A percentile compares a stretch with the other conserved stretches of the same genome.
These are phyloP conservation scores for Pholiota molesta DNA, from an alignment of 768 basidiomycete species.

Conservation along the genomic window DNA sequence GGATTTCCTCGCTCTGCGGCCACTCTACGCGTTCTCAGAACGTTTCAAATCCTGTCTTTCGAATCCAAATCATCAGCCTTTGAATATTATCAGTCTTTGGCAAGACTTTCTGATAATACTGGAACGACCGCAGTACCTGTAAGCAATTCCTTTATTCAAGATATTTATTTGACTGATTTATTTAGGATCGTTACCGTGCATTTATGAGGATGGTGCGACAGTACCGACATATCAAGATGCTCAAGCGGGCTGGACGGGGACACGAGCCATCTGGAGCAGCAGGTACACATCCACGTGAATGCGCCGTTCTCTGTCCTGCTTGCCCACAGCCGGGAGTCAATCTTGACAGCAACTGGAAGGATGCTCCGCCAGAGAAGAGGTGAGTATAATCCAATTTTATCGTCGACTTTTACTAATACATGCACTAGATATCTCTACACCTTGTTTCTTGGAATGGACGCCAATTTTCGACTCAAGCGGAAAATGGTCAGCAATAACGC, in stretches of 20 bases:
- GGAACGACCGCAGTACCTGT: neutral
- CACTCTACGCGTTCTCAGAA: slow-evolving; percentile 1
- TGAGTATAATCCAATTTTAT: neutral
- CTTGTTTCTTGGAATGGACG: slow-evolving; percentile 21
- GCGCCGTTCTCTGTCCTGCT: slow-evolving; percentile 31
- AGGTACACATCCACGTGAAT: slow-evolving; percentile 23
- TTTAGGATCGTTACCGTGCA: slow-evolving; percentile 1
- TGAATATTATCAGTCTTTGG: neutral
- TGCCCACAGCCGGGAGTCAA: slow-evolving; percentile 35
- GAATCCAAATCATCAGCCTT: slow-evolving; percentile 3
- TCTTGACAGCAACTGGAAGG: neutral
- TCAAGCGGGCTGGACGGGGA: slow-evolving; percentile 24
- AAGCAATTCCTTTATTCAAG: no score
- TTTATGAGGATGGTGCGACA: slow-evolving; percentile 9
- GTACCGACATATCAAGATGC: slow-evolving; percentile 27
- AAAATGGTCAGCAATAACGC: slow-evolving; percentile 3
- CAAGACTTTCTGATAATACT: neutral
- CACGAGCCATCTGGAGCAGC: slow-evolving; percentile 18
- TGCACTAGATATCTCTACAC: slow-evolving; percentile 4
- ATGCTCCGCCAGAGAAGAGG: neutral
- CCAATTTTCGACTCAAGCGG: slow-evolving; percentile 26
- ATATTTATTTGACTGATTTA: no score
- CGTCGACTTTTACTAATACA: neutral
- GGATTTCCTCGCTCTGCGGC: slow-evolving; percentile 5
- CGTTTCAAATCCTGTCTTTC: neutral